Percentiles rank a stretch among this genome's conserved stretches.
These are phyloP conservation scores for Globisporangium apiculatum DNA, from an alignment of 352 stramenopile species.

Conservation along the genomic window DNA sequence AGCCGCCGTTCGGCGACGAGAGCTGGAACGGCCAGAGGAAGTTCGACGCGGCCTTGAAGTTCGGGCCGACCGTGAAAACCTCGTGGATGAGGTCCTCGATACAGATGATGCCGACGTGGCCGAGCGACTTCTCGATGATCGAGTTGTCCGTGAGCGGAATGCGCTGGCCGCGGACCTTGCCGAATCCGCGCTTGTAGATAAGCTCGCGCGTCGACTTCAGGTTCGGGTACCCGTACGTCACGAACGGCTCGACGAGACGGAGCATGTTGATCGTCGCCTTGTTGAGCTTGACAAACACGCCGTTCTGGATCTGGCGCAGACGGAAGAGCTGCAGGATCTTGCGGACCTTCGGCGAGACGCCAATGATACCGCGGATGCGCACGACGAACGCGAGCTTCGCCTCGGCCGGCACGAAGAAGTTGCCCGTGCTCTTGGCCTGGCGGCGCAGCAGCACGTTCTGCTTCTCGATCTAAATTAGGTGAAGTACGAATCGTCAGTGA, in stretches of 20 bases:
- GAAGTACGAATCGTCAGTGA: no score
- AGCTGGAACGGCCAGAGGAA: slow-evolving; percentile 99
- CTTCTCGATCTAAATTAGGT: slow-evolving; percentile 74
- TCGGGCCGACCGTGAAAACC: slow-evolving; percentile 96
- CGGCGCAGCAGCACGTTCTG: slow-evolving; percentile 92
- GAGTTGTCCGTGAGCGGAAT: slow-evolving; percentile 97
- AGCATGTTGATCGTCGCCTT: slow-evolving; percentile 99
- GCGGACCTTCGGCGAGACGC: slow-evolving; percentile 86
- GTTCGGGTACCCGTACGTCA: slow-evolving; percentile 98
- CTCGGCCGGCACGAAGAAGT: slow-evolving; percentile 97
- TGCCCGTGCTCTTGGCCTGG: slow-evolving; percentile 93
- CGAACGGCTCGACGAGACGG: slow-evolving; percentile 97
- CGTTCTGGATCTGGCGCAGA: slow-evolving; percentile 99
- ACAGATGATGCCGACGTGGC: slow-evolving; percentile 96
- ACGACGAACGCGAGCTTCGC: slow-evolving; percentile 98
- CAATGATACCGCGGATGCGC: slow-evolving; percentile 98
- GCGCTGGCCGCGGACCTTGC: slow-evolving; percentile 97
- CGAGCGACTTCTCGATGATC: slow-evolving; percentile 95
- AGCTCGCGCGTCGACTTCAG: slow-evolving; percentile 97
- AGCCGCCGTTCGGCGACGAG: slow-evolving; percentile 93
- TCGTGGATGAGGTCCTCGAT: slow-evolving; percentile 99
- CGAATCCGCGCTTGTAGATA: slow-evolving; percentile 99
- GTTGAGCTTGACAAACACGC: slow-evolving; percentile 99
- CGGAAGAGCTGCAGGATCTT: slow-evolving; percentile 99
- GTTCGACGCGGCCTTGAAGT: slow-evolving; percentile 99